Conservation (phyloP, 176 grass and related monocot species). For the Paspalum vaginatum region DNA sequence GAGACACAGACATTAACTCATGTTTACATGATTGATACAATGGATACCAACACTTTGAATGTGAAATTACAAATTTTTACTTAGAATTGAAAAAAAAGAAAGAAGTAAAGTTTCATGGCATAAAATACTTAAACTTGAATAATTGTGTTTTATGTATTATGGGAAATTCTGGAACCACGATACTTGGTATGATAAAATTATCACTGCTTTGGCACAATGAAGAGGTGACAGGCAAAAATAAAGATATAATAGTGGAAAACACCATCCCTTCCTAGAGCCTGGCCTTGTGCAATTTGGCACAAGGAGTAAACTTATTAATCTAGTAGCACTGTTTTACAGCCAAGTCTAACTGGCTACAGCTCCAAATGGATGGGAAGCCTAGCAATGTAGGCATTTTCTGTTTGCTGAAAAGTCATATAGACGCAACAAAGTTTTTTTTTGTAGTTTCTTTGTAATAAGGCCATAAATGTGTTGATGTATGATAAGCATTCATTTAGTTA, state of each 20-base stretch:
- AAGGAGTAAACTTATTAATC: background rate
- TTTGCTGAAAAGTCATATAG: background rate
- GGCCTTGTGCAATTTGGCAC: background rate
- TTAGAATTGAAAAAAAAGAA: slow-evolving; percentile 27
- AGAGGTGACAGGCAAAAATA: slow-evolving; percentile 6
- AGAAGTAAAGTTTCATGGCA: slow-evolving; percentile 27
- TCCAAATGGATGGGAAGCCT: background rate
- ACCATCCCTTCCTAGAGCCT: slow-evolving; percentile 3
- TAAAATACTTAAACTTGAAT: slow-evolving; percentile 5
- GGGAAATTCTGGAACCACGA: slow-evolving; percentile 27
- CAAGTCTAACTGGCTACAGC: background rate
- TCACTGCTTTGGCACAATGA: slow-evolving; percentile 13
- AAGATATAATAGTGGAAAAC: slow-evolving; percentile 3
- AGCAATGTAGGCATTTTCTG: background rate
- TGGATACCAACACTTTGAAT: slow-evolving; percentile 1
- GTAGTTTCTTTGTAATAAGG: background rate
- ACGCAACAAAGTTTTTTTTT: slow-evolving; percentile 3
- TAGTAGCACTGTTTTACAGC: background rate
- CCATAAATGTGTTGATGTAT: slow-evolving; percentile 9
- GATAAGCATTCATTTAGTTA: background rate
- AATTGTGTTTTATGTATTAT: slow-evolving; percentile 26
- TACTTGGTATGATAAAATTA: slow-evolving; percentile 16
- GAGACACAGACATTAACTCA: slow-evolving; percentile 43
- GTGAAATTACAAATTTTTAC: slow-evolving; percentile 23
- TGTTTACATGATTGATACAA: slow-evolving; percentile 23